Evolutionary conservation across 495 filamentous ascomycete species (phyloP), one percentile per base, ranked within the genome.

Genomic region (Xylaria sp.): DNA sequence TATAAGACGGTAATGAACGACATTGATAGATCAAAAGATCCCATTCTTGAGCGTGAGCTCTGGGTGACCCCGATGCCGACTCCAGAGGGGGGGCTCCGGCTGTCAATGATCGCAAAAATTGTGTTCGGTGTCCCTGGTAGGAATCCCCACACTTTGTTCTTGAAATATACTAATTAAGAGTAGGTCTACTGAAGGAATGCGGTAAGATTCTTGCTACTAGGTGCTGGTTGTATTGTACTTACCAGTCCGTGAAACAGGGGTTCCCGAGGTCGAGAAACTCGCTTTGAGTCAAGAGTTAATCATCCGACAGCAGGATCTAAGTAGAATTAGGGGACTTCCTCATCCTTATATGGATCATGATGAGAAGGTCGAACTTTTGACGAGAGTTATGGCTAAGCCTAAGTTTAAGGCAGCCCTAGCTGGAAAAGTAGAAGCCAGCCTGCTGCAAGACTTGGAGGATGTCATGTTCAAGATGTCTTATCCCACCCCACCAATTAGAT

Each of bases 381-480:
- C 72, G 33, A 74, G 72, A 72, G 44, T 68, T 21, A 53, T 44
- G 64, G 70, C 61, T 1, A 68, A 50, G 48, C 67, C 52, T 24
- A 61, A 72, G 57, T 74, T 74, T 43, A 35, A 24, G 37, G 37
- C 62, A 64, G 48, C 19, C 40, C 44, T 74, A 15, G 58, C 35
- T 17, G 64, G 59, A 8, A 71, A 31, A 21, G 26, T 74, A 7
- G 66, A 44, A 12, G 52, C 26, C 4, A 11, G 17, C 53, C 40
- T 68, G 8, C 29, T 80, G 1, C 26, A 37, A 9, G 29, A 67
- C 11, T 58, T 80, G 26, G 67, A 76, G 62, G 46, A 68, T 7
- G 68, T 74, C 12, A 70, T 80, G 9, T 79, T 80, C 40, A 72
- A 72, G 57, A 58, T 70, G 17, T 46, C 72, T 3, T 80, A 76